These are phyloP conservation scores for Nakazawaea ishiwadae DNA, from an alignment of 805 yeast genomes.

Conservation along the genomic window DNA sequence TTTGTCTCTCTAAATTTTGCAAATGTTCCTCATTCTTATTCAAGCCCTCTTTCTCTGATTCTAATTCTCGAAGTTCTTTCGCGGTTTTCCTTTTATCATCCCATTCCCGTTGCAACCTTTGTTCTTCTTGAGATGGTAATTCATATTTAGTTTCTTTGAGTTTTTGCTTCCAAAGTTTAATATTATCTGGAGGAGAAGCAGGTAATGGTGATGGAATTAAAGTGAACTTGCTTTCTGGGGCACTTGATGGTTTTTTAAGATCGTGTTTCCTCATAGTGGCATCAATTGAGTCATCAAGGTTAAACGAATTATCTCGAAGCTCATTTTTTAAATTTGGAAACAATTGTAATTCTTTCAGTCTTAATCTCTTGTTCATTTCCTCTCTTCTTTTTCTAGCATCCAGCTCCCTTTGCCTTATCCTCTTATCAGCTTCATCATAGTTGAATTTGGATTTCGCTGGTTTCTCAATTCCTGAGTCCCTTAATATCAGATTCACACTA, in stretches of 20 bases:
- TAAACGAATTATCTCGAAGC: too few relatives aligned
- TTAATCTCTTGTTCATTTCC: constrained; percentile 4
- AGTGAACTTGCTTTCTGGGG: neutral
- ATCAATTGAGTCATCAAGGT: constrained; percentile 5
- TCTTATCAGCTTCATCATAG: constrained; percentile 3
- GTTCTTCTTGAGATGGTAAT: constrained; percentile 10
- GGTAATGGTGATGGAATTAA: constrained; percentile 12
- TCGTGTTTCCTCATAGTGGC: constrained; percentile 6
- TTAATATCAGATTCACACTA: constrained; percentile 8
- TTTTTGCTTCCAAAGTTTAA: constrained; percentile 8
- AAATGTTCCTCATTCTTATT: neutral
- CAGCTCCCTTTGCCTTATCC: constrained; percentile 4
- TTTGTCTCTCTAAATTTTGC: neutral
- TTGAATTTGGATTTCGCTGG: constrained; percentile 1
- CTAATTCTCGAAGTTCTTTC: too few relatives aligned
- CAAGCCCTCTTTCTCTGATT: neutral
- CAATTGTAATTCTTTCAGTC: constrained; percentile 9
- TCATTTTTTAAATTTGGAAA: neutral
- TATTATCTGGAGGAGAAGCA: constrained; percentile 7
- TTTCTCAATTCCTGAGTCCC: constrained; percentile 4
- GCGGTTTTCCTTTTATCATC: neutral
- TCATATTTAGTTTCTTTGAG: constrained; percentile 3
- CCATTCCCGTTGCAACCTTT: constrained; percentile 5
- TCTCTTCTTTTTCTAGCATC: constrained; percentile 1
- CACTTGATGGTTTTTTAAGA: neutral